Conservation (phyloP, 2,329 filamentous ascomycete species). For the Beauveria sp. region DNA sequence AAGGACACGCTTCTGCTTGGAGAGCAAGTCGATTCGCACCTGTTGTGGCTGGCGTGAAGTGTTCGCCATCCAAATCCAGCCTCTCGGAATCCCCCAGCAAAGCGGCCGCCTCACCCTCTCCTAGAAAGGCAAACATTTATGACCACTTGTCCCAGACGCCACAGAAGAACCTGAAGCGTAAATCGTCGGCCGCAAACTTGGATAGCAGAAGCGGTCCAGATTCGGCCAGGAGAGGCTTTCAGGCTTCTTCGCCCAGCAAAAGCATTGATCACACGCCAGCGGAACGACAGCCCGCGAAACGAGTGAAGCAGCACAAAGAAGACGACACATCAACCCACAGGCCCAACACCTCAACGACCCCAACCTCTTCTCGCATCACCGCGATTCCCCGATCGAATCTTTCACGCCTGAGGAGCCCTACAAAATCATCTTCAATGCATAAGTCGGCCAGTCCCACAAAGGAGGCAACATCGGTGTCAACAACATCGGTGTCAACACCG, state of each 20-base stretch:
- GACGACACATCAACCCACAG: slow-evolving; percentile 57
- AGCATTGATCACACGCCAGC: slow-evolving; percentile 17
- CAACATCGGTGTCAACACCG: slow-evolving; percentile 32
- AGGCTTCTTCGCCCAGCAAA: slow-evolving; percentile 16
- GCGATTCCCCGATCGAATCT: slow-evolving; percentile 40
- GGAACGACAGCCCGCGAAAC: slow-evolving; percentile 50
- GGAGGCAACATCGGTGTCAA: slow-evolving; percentile 14
- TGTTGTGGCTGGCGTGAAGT: slow-evolving; percentile 27
- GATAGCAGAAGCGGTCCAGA: slow-evolving; percentile 17
- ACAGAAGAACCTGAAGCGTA: slow-evolving; percentile 29
- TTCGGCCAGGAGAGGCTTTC: slow-evolving; percentile 21
- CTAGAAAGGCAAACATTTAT: slow-evolving; percentile 11
- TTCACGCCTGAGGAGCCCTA: slow-evolving; percentile 65
- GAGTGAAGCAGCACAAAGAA: slow-evolving; percentile 56
- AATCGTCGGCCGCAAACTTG: slow-evolving; percentile 25
- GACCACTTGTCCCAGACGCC: slow-evolving; percentile 18
- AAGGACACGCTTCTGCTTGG: slow-evolving; percentile 73
- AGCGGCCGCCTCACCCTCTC: slow-evolving; percentile 29
- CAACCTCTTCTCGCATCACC: slow-evolving; percentile 15
- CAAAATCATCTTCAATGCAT: slow-evolving; percentile 60
- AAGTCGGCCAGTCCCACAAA: slow-evolving; percentile 30
- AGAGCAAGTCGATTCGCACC: slow-evolving; percentile 52
- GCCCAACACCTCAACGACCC: not conserved
- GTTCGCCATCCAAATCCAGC: slow-evolving; percentile 39
- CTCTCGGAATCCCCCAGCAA: slow-evolving; percentile 50